Percentiles rank a stretch among this genome's conserved stretches.
Conservation (phyloP, 345 rosid genomes). For the Camelina hispida region DNA sequence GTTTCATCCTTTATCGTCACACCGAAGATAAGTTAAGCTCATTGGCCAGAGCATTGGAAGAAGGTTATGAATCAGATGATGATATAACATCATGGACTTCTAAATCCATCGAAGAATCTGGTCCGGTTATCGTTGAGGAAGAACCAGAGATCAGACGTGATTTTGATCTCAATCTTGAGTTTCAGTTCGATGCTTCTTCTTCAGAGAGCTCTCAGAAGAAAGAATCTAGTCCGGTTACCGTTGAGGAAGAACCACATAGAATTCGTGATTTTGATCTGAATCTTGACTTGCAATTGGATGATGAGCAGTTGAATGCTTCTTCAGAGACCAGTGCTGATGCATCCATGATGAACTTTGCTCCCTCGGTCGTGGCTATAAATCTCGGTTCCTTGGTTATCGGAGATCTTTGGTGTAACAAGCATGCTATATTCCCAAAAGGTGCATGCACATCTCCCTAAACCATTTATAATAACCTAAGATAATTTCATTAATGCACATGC, state of each 20-base stretch:
- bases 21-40: slow-evolving; percentile 58
- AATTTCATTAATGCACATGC: neutral
- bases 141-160: no score
- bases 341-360: neutral
- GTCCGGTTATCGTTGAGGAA: no score
- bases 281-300: neutral
- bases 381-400: slow-evolving; percentile 58
- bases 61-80: slow-evolving; percentile 51
- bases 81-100: slow-evolving; percentile 50
- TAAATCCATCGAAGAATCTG: neutral
- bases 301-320: slow-evolving; percentile 23
- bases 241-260: slow-evolving; percentile 35
- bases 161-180: no score
- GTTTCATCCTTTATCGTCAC: slow-evolving; percentile 62
- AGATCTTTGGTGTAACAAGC: slow-evolving; percentile 63
- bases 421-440: slow-evolving; percentile 79
- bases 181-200: neutral
- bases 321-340: neutral
- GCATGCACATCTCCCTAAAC: slow-evolving; percentile 32
- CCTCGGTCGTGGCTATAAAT: slow-evolving; percentile 51
- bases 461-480: neutral
- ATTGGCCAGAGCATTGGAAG: slow-evolving; percentile 70
- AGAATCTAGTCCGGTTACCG: neutral
- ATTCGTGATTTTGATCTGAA: slow-evolving; percentile 54
- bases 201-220: slow-evolving; percentile 24